Evolutionary conservation across 768 basidiomycete genomes (phyloP), one percentile per base, ranked within the genome.

Genomic region (Erythrobasidium yunnanense): DNA sequence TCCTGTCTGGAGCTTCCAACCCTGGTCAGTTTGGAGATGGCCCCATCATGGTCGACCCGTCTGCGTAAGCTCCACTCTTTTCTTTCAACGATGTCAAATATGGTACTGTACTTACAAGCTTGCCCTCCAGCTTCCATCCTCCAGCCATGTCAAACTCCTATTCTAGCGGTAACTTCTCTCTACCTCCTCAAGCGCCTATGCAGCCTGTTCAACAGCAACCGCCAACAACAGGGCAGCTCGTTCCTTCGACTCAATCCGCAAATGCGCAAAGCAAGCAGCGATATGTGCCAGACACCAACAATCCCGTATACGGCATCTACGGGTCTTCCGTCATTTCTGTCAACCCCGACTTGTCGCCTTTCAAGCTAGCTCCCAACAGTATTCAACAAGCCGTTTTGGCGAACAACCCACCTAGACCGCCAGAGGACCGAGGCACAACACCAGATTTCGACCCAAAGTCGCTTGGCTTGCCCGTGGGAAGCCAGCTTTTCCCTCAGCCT

Each of bases 261-360:
- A n/a, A 3, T n/a, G 35, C 66, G 33, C 34, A 56, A n/a, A 42
- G 13, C 35, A 47, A 46, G 57, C 34, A 67, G 29, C 20, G 25
- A 18, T 68, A 68, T 50, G 30, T 35, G 4, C 67, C 62, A 11
- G 62, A 68, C 27, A 33, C 60, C 7, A 35, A 63, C 13, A 60
- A 63, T 30, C 71, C 72, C 11, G 53, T 71, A 7, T 71, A 71
- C 66, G 68, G 68, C 55, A 33, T 67, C 50, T 73, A 73, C 58
- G 72, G 70, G 15, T 70, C 70, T 3, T 53, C 66, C 18, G 66
- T 67, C 52, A 46, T 68, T n/a, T 30, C 66, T 4, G 27, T 68
- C 49, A 65, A 67, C 42, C 66, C 69, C 1, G 60, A 65, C n/a
- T n/a, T 42, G 8, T 54, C 57, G 25, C 68, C 65, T 2, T 69